phyloP scores from a whole-genome alignment of 352 stramenopile genomes.

The Phytophthora tubulina region DNA sequence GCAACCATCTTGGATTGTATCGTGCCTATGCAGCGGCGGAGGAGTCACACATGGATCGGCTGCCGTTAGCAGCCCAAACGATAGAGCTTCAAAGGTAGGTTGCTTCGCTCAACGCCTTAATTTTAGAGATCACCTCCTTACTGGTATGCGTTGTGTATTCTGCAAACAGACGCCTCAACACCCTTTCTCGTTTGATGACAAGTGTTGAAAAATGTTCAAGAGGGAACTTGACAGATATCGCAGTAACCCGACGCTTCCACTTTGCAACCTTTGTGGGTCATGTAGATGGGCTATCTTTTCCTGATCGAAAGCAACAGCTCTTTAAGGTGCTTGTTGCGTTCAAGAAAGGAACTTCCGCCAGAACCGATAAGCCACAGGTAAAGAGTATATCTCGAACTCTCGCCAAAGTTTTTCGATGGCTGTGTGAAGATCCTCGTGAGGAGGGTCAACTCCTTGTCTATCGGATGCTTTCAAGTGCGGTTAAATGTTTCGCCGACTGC shows the following conservation, averaged over 20 bases:
- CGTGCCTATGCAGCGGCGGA: constrained; percentile 9
- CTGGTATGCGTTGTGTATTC: too few relatives aligned
- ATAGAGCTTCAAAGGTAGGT: constrained; percentile 12
- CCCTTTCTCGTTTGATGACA: too few relatives aligned
- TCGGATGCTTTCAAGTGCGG: constrained; percentile 14
- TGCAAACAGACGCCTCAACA: too few relatives aligned
- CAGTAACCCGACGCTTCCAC: background rate
- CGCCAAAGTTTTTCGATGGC: background rate
- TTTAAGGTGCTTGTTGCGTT: constrained; percentile 13
- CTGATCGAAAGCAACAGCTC: background rate
- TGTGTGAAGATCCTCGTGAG: constrained; percentile 3
- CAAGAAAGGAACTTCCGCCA: constrained; percentile 4
- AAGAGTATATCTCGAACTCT: constrained; percentile 1
- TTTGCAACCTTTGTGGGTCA: background rate
- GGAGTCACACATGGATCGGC: constrained; percentile 4
- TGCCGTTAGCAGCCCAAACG: background rate
- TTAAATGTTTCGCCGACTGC: too few relatives aligned
- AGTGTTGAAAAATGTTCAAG: background rate
- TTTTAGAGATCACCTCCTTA: background rate
- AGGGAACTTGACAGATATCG: background rate
- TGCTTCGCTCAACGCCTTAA: background rate
- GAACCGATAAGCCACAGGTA: background rate
- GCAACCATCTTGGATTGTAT: constrained; percentile 10
- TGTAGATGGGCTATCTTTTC: background rate
- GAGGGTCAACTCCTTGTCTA: background rate